phyloP scores from a whole-genome alignment of 345 rosid species.

The Eucalyptus cloeziana region DNA sequence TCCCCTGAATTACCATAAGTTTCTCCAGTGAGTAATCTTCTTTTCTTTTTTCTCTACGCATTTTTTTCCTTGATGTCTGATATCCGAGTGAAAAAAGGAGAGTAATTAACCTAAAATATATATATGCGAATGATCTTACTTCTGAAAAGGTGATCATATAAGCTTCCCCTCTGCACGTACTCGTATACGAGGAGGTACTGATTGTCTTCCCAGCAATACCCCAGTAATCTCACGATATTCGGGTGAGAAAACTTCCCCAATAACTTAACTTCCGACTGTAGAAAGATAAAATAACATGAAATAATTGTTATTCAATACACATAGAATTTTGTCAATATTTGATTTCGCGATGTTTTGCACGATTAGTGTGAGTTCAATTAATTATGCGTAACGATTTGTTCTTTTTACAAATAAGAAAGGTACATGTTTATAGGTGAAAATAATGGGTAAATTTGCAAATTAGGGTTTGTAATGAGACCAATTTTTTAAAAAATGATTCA shows the following conservation, averaged over 20 bases:
- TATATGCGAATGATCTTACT: slow-evolving; percentile 14
- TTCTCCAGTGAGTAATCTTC: not conserved
- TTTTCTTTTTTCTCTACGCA: not conserved
- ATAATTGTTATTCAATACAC: not conserved
- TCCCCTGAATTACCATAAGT: slow-evolving; percentile 13
- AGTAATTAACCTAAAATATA: not conserved
- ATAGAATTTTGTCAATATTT: not conserved
- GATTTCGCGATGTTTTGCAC: not conserved
- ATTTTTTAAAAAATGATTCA: not conserved
- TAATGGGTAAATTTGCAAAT: accelerated
- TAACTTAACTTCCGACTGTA: slow-evolving; percentile 58
- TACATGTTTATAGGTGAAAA: accelerated
- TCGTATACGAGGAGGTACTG: slow-evolving; percentile 75
- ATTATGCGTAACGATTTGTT: accelerated
- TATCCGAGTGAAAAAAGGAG: not conserved
- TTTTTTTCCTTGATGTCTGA: not conserved
- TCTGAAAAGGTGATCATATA: slow-evolving; percentile 62
- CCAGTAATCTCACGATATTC: slow-evolving; percentile 63
- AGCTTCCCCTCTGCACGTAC: slow-evolving; percentile 56
- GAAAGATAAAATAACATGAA: not conserved
- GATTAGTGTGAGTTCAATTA: not conserved
- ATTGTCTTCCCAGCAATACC: slow-evolving; percentile 69
- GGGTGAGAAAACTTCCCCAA: slow-evolving; percentile 69
- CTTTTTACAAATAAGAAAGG: not conserved
- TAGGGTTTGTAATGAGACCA: accelerated